Evolutionary conservation across 345 rosid genomes (phyloP), one percentile per base, ranked within the genome.

Genomic region (Cardamine occulta): DNA sequence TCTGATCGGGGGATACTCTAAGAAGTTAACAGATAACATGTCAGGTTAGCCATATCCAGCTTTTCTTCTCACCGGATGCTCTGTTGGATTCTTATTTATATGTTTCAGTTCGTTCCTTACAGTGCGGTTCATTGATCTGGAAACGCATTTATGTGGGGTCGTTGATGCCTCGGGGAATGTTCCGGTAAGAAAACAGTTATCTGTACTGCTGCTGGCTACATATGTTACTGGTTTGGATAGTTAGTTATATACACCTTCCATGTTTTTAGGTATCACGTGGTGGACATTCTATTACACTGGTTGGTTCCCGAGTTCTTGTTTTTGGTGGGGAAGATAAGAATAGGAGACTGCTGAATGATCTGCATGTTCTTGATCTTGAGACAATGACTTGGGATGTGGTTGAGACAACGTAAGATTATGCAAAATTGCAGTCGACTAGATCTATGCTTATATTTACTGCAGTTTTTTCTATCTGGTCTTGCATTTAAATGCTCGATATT

Each of bases 311-410:
- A 74, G 80, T 95, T 77, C 39, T 90, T 72, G 72, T 95, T 58
- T 92, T 95, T 83, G 99, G 99, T 68, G 99, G 99, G 65, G 97
- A 95, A 78, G 94, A 92, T 86, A 82, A 83, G 72, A 84, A 75
- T 71, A 82, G 98, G 83, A 88, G 83, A 73, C 83, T 92, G 73
- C 87, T 90, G 48, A 95, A 92, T 85, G 98, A 95, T 82, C 76
- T 90, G 26, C 75, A 88, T 78, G 77, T 81, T 75, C 91, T 95
- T 74, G 88, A 95, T 85, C 79, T 95, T 70, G 94, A 87, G 72
- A 87, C 92, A 51, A 84, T 88, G 97, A 85, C 85, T 77, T 95
- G 99, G 99, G 87, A 88, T 74, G 78, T 79, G 29, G 66, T 85
- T 7, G 89, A 84, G 84, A 63, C 96, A 66, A 83, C 56, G 99